Evolutionary conservation across 2,329 filamentous ascomycete species (phyloP).

Genomic region (Fusarium sterilihyphosum): DNA sequence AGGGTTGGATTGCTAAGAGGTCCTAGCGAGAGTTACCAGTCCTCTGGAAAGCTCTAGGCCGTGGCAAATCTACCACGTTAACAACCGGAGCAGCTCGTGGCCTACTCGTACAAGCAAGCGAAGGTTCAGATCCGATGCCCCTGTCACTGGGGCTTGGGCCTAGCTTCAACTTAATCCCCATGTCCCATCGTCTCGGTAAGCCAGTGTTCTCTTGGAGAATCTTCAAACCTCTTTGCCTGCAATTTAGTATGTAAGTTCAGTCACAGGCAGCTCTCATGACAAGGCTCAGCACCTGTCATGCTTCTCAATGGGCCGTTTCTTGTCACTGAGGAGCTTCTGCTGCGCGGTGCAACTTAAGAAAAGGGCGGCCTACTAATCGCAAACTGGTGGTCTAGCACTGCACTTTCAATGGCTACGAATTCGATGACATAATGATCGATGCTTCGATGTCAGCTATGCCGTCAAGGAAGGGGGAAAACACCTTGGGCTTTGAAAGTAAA

Average conservation of each 20-base stretch:
- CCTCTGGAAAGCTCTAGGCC: slow-evolving; percentile 37
- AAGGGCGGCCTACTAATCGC: not conserved
- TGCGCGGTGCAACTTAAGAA: not conserved
- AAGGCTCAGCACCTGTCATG: slow-evolving; percentile 12
- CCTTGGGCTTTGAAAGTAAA: not conserved
- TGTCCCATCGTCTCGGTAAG: slow-evolving; percentile 4
- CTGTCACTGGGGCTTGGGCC: slow-evolving; percentile 16
- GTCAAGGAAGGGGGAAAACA: slow-evolving; percentile 4
- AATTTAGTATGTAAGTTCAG: not conserved
- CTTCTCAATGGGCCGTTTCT: not conserved
- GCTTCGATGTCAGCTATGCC: slow-evolving; percentile 8
- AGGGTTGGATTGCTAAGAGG: slow-evolving; percentile 16
- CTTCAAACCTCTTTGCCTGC: slow-evolving; percentile 16
- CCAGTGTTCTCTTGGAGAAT: not conserved
- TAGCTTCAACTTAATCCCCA: slow-evolving; percentile 21
- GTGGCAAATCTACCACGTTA: slow-evolving; percentile 23
- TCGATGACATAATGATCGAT: not conserved
- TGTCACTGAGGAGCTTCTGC: not conserved
- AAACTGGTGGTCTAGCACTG: not conserved
- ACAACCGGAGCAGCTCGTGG: slow-evolving; percentile 13
- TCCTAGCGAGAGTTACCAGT: slow-evolving; percentile 40
- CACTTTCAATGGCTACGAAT: not conserved
- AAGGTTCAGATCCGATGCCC: slow-evolving; percentile 24
- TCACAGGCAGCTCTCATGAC: not conserved
- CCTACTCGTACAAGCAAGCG: slow-evolving; percentile 8